Evolutionary conservation across 192 early-diverging fungal species (phyloP).

Genomic region (Backusella tarrabulga): DNA sequence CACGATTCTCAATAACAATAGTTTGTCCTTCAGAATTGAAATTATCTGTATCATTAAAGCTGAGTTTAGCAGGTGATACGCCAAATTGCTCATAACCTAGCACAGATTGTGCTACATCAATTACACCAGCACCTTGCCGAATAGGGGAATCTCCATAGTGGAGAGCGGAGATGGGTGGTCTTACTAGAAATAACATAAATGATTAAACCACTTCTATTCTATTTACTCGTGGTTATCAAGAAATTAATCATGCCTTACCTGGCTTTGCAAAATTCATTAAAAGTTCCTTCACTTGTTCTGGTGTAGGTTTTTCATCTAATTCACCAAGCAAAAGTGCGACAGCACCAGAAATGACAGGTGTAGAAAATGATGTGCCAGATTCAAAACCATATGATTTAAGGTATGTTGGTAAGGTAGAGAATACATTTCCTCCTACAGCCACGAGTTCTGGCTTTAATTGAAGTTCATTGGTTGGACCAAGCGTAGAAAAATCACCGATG

Average conservation of each 20-base stretch:
- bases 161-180: constrained; percentile 10
- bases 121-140: constrained; percentile 51
- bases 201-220: background rate
- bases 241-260: constrained; percentile 11
- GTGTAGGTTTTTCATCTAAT: background rate
- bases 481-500: constrained; percentile 68
- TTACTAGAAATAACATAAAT: constrained; percentile 7
- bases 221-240: background rate
- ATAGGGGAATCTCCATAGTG: constrained; percentile 28
- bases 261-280: constrained; percentile 33
- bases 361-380: constrained; percentile 58
- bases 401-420: constrained; percentile 44
- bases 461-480: constrained; percentile 72
- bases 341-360: constrained; percentile 48
- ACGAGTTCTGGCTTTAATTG: constrained; percentile 51
- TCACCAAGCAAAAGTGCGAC: constrained; percentile 42
- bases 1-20: constrained; percentile 39
- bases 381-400: constrained; percentile 39
- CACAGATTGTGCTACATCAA: constrained; percentile 42
- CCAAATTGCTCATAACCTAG: constrained; percentile 14
- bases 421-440: constrained; percentile 52
- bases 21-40: constrained; percentile 16
- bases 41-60: constrained; percentile 45
- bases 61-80: constrained; percentile 44
- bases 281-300: constrained; percentile 12